Evolutionary conservation across 2,329 filamentous ascomycete species (phyloP).

Genomic region (Leptographium flavum): DNA sequence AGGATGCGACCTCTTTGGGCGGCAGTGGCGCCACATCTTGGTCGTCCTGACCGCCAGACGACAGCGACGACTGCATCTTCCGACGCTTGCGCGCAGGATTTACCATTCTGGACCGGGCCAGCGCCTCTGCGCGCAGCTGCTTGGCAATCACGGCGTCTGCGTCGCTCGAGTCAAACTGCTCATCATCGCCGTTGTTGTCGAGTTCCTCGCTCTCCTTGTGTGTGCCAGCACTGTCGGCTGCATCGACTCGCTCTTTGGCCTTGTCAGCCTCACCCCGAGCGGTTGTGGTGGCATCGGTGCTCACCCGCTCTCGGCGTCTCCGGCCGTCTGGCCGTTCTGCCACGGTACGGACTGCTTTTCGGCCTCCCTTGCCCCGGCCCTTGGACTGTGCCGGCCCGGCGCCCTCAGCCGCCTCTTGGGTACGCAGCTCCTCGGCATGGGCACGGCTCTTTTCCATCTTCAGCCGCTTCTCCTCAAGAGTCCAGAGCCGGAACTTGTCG

Average conservation of each 20-base stretch:
- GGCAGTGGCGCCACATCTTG: slow-evolving; percentile 14
- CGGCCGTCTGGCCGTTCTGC: background rate
- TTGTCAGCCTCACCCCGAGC: slow-evolving; percentile 10
- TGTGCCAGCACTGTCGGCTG: slow-evolving; percentile 14
- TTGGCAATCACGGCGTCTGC: slow-evolving; percentile 57
- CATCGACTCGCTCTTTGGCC: slow-evolving; percentile 14
- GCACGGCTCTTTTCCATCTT: slow-evolving; percentile 62
- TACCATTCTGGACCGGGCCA: slow-evolving; percentile 31
- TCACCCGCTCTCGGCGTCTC: slow-evolving; percentile 8
- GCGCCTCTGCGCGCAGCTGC: slow-evolving; percentile 62
- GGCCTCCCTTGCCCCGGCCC: slow-evolving; percentile 6
- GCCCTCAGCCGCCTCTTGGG: slow-evolving; percentile 11
- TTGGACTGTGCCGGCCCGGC: slow-evolving; percentile 3
- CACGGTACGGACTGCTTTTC: slow-evolving; percentile 3
- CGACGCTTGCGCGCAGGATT: slow-evolving; percentile 10
- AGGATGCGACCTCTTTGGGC: slow-evolving; percentile 60
- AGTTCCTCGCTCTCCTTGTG: slow-evolving; percentile 7
- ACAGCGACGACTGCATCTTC: slow-evolving; percentile 1
- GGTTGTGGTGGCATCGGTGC: slow-evolving; percentile 10
- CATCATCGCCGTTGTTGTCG: slow-evolving; percentile 19
- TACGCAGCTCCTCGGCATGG: slow-evolving; percentile 31
- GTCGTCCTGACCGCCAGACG: background rate
- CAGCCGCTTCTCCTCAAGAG: slow-evolving; percentile 72
- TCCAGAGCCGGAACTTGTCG: slow-evolving; percentile 80
- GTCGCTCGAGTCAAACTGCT: slow-evolving; percentile 52